Evolutionary conservation across 2,329 filamentous ascomycete species (phyloP), one percentile per base, ranked within the genome.

Genomic region (Botrytis galanthina): DNA sequence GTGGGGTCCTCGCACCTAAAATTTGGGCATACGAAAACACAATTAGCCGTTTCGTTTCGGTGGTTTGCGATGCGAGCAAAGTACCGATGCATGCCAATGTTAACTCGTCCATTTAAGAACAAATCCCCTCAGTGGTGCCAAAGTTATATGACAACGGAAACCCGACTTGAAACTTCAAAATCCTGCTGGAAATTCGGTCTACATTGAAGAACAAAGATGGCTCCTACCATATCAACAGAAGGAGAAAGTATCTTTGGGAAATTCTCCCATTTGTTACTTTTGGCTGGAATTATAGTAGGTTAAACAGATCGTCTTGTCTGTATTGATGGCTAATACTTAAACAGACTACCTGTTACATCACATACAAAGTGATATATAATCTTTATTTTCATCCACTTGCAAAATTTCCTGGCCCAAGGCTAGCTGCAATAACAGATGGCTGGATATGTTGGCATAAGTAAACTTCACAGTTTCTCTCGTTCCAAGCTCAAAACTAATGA

Each of bases 361-460:
- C 48, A 72, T 67, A 46, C 20, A 67, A 46, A 72, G 44, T 62
- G 32, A 32, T 71, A 62, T 70, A 70, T 59, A 72, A 72, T 35
- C 22, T 72, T 22, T 67, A 64, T 46, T 72, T 72, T 20, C 70
- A 72, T 42, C 70, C 70, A 10, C 70, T 72, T n/a, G 62, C 61
- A 39, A 54, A 67, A 46, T 72, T 72, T n/a, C 70, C 70, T n/a
- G 70, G 70, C 48, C 70, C 70, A 67, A 72, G 35, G 39, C 8
- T 71, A 54, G 70, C 70, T 18, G 70, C 59, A 39, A 63, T 71
- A 37, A 63, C 59, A 29, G 61, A 71, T 71, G 59, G 42, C 37
- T 71, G 59, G 59, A 18, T 63, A 29, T 51, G 42, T 62, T 62
- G 44, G 69, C 59, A 62, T 39, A 51, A n/a, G 69, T 71, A 71